Base-by-base conservation (phyloP, 2,329 filamentous ascomycete species). In the Diaporthe citrichinensis region DNA sequence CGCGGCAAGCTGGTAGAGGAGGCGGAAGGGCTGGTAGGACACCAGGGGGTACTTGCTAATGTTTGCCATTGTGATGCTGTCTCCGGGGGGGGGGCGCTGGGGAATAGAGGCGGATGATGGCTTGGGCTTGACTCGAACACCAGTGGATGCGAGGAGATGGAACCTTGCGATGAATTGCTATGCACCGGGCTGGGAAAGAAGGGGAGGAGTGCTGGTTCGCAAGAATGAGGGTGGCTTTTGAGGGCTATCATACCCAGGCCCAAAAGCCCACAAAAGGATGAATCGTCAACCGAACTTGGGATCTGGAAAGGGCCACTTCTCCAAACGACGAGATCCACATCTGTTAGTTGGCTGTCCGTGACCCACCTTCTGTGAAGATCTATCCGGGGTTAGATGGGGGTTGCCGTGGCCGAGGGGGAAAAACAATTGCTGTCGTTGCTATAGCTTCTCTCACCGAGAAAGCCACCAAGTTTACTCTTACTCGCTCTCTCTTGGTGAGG, bases 11-110 rank as follows among this genome's bases (percentile, higher is more conserved):
- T 57, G 51, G 58, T 73, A 78, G 25, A 78, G 51, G 49, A 74
- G 28, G 20, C 74, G 61, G n/a, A 78, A 41, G 20, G 77, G 77
- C 46, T 76, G 76, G 55, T 77, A 77, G 8, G 77, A 68, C 14
- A 76, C 28, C 17, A 74, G 17, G 3, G 77, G 77, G 25, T 77
- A 73, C 34, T 51, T 65, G 58, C 41, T 73, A 7, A 41, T 49
- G n/a, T 73, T 65, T 44, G 71, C 71, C 71, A 73, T 73, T 28
- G 14, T 44, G 62, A 51, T 15, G 44, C 28, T 51, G 20, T 36
- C n/a, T n/a, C n/a, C n/a, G n/a, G n/a, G n/a, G 3, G 25, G 17
- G 61, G 20, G 5, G 2, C 3, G 14, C 5, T 36, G 15, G n/a
- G 2, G 17, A 15, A 36, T 7, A 23, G 3, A 17, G 28, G 17